Evolutionary conservation across 306 rosid species (phyloP).

Genomic region (Vigna nakashimae): DNA sequence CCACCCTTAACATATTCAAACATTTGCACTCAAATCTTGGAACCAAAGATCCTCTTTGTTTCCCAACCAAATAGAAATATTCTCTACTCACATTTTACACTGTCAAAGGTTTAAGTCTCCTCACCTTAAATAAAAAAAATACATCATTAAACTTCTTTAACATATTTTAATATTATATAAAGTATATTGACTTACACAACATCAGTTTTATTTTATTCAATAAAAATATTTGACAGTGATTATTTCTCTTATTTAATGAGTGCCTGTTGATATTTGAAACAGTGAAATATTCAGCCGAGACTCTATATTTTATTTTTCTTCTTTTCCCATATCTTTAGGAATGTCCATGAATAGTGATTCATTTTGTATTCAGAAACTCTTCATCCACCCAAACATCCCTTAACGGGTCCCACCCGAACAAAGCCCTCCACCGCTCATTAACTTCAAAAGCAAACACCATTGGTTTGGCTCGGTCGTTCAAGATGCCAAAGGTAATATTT

Average conservation of each 20-base stretch:
- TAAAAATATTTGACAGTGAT: too few species aligned
- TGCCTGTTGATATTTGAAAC: not conserved
- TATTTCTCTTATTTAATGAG: too few species aligned
- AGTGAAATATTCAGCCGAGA: not conserved
- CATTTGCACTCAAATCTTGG: constrained; percentile 46
- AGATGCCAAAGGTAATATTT: constrained; percentile 71
- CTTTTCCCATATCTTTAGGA: not conserved
- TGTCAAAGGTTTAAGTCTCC: constrained; percentile 4
- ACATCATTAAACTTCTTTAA: too few species aligned
- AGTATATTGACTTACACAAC: too few species aligned
- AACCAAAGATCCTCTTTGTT: constrained; percentile 48
- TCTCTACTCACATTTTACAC: constrained; percentile 33
- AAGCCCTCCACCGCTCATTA: constrained; percentile 65
- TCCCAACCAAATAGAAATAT: constrained; percentile 36
- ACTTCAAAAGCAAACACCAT: constrained; percentile 38
- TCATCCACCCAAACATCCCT: constrained; percentile 41
- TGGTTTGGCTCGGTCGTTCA: constrained; percentile 40
- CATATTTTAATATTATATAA: too few species aligned
- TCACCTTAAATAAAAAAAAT: too few species aligned
- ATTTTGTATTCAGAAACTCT: constrained; percentile 28
- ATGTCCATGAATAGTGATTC: not conserved
- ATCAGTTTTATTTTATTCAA: too few species aligned
- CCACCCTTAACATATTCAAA: constrained; percentile 44
- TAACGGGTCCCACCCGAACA: constrained; percentile 57
- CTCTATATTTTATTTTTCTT: not conserved